Percentiles rank a stretch among this genome's conserved stretches.
Conservation (phyloP, 352 stramenopile genomes). For the Phytophthora cactorum region DNA sequence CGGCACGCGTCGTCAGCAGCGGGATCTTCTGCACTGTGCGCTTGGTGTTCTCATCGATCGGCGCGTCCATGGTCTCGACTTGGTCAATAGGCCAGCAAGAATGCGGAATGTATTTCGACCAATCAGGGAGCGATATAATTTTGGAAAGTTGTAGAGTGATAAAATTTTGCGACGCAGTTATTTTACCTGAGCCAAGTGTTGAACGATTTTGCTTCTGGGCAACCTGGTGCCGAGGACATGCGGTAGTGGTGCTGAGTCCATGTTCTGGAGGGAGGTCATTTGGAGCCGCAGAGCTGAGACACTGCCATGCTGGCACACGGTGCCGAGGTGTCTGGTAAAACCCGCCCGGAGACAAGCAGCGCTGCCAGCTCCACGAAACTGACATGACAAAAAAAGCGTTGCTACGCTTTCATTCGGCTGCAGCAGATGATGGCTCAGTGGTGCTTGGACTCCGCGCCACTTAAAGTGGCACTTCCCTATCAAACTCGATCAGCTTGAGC, state of each 20-base stretch:
- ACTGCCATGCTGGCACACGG: too few relatives aligned
- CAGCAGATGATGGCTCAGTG: constrained; percentile 18
- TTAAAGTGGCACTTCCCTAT: constrained; percentile 1
- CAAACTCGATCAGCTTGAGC: constrained; percentile 5
- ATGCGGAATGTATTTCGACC: neutral
- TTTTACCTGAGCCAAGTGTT: too few relatives aligned
- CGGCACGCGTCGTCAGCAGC: constrained; percentile 79
- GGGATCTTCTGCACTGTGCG: constrained; percentile 85
- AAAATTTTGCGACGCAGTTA: too few relatives aligned
- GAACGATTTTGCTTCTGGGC: neutral
- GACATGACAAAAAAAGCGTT: neutral
- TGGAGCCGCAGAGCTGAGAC: neutral
- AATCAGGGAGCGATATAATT: neutral
- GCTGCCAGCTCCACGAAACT: neutral
- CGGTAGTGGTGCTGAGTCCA: neutral
- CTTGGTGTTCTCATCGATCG: constrained; percentile 84
- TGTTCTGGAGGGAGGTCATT: too few relatives aligned
- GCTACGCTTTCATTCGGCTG: constrained; percentile 10
- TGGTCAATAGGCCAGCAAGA: neutral
- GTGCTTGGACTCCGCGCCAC: neutral
- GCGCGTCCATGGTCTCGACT: constrained; percentile 62
- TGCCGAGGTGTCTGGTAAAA: neutral
- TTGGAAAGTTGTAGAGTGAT: neutral
- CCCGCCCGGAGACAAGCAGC: neutral
- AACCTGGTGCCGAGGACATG: neutral